These are phyloP conservation scores for Bruguiera parviflora DNA, from an alignment of 345 rosid genomes.

Conservation along the genomic window DNA sequence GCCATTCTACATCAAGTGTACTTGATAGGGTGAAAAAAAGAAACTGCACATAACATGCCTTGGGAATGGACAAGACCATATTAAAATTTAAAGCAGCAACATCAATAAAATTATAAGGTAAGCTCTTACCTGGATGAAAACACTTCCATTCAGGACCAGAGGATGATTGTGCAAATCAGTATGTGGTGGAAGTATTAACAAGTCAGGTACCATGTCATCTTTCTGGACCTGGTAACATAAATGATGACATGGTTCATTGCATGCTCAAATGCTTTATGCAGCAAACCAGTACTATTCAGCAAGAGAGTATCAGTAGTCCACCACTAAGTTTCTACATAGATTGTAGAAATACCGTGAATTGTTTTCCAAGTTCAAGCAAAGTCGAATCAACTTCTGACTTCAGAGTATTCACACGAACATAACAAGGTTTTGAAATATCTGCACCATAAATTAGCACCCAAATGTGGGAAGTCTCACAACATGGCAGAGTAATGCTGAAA, in stretches of 20 bases:
- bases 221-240: constrained; percentile 53
- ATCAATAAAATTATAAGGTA: not conserved
- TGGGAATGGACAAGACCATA: not conserved
- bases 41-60: not conserved
- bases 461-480: not conserved
- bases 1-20: not conserved
- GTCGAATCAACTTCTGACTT: constrained; percentile 70
- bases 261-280: not conserved
- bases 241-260: not conserved
- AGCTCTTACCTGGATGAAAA: constrained; percentile 67
- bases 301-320: not conserved
- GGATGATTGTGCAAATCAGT: constrained; percentile 85
- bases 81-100: not conserved
- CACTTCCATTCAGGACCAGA: constrained; percentile 62
- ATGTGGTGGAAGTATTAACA: constrained; percentile 72
- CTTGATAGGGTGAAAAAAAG: not conserved
- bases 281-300: not conserved
- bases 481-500: not conserved
- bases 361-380: constrained; percentile 53
- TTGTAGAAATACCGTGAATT: constrained; percentile 42
- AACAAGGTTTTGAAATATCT: constrained; percentile 69
- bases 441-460: constrained; percentile 27
- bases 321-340: constrained; percentile 10
- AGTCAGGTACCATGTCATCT: constrained; percentile 67
- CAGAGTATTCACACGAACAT: constrained; percentile 81